These are phyloP conservation scores for Isochrysis galbana DNA, from an alignment of 78 protist species.

Conservation along the genomic window DNA sequence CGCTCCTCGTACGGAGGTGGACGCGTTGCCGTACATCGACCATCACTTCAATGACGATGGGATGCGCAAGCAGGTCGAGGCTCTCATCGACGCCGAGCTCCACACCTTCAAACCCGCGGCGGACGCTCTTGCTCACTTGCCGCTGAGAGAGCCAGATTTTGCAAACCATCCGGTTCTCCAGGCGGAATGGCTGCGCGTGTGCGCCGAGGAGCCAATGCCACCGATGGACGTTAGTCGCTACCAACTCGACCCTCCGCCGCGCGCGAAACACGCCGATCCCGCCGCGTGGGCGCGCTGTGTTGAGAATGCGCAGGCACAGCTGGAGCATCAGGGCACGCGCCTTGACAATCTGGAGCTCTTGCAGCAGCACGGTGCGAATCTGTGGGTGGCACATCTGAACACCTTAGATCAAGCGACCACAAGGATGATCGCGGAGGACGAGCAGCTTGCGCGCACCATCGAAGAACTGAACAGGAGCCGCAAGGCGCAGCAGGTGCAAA, in stretches of 20 bases:
- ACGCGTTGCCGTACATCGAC: conserved; percentile 8
- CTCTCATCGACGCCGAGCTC: neutral
- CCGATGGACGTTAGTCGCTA: neutral
- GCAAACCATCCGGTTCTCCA: neutral
- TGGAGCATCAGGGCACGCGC: neutral
- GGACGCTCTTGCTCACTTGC: neutral
- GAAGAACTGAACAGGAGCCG: neutral
- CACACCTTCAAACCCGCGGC: neutral
- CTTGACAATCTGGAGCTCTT: neutral
- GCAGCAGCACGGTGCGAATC: neutral
- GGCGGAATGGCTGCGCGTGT: neutral
- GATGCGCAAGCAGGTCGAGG: neutral
- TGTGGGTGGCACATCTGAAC: neutral
- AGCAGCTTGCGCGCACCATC: neutral
- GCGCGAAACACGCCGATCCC: neutral
- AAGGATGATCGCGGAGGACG: neutral
- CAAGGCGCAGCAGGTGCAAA: neutral
- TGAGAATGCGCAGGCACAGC: neutral
- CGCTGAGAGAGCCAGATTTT: neutral
- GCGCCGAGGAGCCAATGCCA: neutral
- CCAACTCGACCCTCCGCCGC: conserved; percentile 13
- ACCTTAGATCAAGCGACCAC: neutral
- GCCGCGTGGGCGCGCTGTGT: neutral
- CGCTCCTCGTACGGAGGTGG: neutral
- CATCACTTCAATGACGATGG: neutral